Conservation (phyloP, 129 eudicot species). For the Arctium minus region DNA sequence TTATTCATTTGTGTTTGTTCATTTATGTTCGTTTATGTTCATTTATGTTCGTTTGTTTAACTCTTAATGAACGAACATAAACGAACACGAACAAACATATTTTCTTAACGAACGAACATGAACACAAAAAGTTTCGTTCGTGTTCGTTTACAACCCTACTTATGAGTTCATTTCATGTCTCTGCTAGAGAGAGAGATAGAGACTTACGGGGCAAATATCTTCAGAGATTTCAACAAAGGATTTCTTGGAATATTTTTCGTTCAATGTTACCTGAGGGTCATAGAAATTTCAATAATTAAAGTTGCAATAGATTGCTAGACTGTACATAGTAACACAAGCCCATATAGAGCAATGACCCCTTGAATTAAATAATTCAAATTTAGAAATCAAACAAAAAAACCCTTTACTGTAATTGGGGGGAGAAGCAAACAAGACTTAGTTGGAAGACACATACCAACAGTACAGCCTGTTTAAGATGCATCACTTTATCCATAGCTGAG, state of each 20-base stretch:
- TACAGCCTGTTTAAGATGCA: slow-evolving; percentile 73
- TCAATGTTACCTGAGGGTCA: slow-evolving; percentile 52
- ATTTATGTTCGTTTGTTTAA: too few relatives aligned
- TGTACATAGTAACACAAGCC: neutral
- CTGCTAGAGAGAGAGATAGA: neutral
- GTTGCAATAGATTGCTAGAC: neutral
- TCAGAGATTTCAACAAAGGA: slow-evolving; percentile 67
- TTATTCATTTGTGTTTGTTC: too few relatives aligned
- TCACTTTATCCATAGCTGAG: slow-evolving; percentile 71
- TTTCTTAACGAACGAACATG: too few relatives aligned
- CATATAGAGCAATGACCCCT: too few relatives aligned
- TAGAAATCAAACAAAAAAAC: too few relatives aligned
- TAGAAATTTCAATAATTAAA: neutral
- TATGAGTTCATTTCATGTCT: too few relatives aligned
- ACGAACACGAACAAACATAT: too few relatives aligned
- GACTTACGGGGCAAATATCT: slow-evolving; percentile 77
- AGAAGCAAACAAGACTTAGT: neutral
- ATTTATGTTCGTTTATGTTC: too few relatives aligned
- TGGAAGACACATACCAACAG: slow-evolving; percentile 49
- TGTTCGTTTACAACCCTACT: too few relatives aligned
- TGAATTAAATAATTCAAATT: too few relatives aligned
- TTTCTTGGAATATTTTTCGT: slow-evolving; percentile 58
- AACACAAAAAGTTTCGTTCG: too few relatives aligned
- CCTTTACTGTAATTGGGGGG: neutral
- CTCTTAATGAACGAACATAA: too few relatives aligned